A percentile compares a stretch with the other conserved stretches of the same genome.
These are phyloP conservation scores for Podospora appendiculata DNA, from an alignment of 495 filamentous ascomycete species.

Conservation along the genomic window DNA sequence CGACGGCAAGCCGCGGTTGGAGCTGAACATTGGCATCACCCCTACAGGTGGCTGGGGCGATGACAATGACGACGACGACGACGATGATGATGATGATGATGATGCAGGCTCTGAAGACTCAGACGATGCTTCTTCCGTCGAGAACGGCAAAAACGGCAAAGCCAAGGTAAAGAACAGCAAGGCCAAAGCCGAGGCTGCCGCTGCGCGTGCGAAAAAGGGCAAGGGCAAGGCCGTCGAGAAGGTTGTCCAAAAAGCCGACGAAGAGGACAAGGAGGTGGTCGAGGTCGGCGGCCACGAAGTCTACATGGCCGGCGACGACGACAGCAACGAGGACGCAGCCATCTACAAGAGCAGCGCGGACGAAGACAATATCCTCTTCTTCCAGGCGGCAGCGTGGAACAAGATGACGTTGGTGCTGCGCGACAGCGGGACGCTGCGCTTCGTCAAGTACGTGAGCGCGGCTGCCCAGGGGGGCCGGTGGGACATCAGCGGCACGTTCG, in stretches of 20 bases:
- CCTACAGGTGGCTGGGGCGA: constrained; percentile 78
- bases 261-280: constrained; percentile 26
- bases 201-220: constrained; percentile 2
- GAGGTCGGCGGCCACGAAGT: constrained; percentile 83
- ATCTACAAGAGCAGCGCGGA: constrained; percentile 76
- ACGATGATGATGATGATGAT: constrained; percentile 31
- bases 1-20: constrained; percentile 73
- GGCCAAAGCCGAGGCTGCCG: constrained; percentile 13
- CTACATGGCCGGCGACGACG: constrained; percentile 85
- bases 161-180: constrained; percentile 31
- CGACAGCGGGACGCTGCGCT: constrained; percentile 77
- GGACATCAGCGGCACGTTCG: constrained; percentile 72
- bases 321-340: constrained; percentile 68
- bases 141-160: constrained; percentile 16
- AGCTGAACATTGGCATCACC: constrained; percentile 77
- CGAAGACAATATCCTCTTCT: constrained; percentile 88
- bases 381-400: constrained; percentile 83
- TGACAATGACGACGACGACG: constrained; percentile 51
- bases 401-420: constrained; percentile 80
- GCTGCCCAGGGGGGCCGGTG: constrained; percentile 82
- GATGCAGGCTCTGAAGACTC: constrained; percentile 13
- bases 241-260: constrained; percentile 16
- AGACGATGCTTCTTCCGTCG: constrained; percentile 15
- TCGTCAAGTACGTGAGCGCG: constrained; percentile 91
- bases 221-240: constrained; percentile 29